phyloP scores from a whole-genome alignment of 805 yeast species.

The Hemisphaericaspora nanyangensis region DNA sequence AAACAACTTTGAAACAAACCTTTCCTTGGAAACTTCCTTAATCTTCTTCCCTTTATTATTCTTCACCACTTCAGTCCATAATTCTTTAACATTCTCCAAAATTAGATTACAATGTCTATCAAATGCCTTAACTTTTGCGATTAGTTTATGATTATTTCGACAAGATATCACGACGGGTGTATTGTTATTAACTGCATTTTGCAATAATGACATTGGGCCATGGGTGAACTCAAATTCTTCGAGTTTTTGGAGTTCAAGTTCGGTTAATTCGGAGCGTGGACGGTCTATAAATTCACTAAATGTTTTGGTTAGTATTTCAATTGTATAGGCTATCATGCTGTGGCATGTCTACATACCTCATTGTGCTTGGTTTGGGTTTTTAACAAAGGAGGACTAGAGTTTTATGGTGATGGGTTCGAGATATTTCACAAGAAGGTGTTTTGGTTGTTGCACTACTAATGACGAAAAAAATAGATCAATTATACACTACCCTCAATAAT shows the following conservation, averaged over 20 bases:
- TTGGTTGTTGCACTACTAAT: neutral
- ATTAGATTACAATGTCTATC: constrained; percentile 96
- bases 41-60: constrained; percentile 68
- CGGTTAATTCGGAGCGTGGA: constrained; percentile 76
- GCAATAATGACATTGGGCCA: constrained; percentile 90
- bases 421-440: neutral
- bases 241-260: constrained; percentile 69
- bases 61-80: constrained; percentile 65
- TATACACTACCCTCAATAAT: neutral
- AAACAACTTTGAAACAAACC: constrained; percentile 87
- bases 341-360: constrained; percentile 8
- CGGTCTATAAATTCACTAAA: constrained; percentile 64
- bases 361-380: neutral
- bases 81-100: constrained; percentile 85
- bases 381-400: neutral
- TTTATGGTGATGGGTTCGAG: neutral
- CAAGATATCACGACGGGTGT: constrained; percentile 82
- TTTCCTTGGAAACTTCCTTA: constrained; percentile 55
- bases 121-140: constrained; percentile 88
- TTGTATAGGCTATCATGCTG: neutral
- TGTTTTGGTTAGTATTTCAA: constrained; percentile 25
- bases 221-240: constrained; percentile 85
- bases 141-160: constrained; percentile 87
- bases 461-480: too few relatives aligned
- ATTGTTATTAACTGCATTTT: constrained; percentile 70